A percentile compares a stretch with the other conserved stretches of the same genome.
Conservation (phyloP, 179 eudicot genomes). For the Spergularia azorica region DNA sequence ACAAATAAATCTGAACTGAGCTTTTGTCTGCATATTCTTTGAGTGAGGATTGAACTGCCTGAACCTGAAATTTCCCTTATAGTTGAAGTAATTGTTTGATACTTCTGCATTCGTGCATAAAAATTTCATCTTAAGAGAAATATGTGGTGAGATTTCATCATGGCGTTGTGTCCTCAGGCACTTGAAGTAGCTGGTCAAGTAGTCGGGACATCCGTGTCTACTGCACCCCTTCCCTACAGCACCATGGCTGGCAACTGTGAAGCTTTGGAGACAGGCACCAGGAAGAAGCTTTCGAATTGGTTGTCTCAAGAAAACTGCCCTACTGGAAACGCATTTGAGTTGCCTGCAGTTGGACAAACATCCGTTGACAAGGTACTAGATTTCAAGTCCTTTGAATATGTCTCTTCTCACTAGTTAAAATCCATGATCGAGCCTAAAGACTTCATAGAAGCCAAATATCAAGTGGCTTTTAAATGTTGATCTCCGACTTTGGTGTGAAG, state of each 20-base stretch:
- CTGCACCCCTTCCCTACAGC: constrained; percentile 83
- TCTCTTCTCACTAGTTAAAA: neutral
- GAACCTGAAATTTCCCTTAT: no score
- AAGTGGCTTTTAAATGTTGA: no score
- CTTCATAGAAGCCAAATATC: neutral
- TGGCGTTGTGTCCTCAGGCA: constrained; percentile 47
- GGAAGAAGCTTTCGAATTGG: constrained; percentile 89
- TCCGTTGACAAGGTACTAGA: constrained; percentile 45
- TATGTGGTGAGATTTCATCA: neutral
- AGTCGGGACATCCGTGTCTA: constrained; percentile 79
- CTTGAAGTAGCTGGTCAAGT: constrained; percentile 98
- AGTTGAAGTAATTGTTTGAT: no score
- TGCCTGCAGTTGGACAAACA: constrained; percentile 38
- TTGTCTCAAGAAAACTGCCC: constrained; percentile 45
- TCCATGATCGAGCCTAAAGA: neutral
- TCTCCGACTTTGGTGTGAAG: no score
- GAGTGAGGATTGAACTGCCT: no score
- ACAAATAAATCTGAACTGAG: no score
- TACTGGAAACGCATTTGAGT: constrained; percentile 21
- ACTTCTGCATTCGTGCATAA: neutral
- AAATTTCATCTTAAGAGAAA: no score
- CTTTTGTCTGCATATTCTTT: no score
- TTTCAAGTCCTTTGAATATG: neutral
- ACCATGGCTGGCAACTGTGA: constrained; percentile 90
- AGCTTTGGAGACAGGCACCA: constrained; percentile 72